Conservation (phyloP, 768 basidiomycete species). For the Harrya chromipes region DNA sequence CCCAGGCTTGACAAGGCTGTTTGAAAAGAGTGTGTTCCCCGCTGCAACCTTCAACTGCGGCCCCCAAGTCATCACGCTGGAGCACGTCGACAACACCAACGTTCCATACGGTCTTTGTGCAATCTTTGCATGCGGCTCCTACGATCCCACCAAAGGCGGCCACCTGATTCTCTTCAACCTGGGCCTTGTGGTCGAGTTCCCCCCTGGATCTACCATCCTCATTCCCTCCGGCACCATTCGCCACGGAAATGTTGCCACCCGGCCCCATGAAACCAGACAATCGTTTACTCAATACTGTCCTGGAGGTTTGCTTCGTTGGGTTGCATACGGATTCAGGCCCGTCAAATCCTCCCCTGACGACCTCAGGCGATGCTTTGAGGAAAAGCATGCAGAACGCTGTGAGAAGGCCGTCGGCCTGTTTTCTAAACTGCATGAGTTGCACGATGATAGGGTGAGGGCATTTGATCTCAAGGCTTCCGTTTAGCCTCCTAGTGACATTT, state of each 20-base stretch:
- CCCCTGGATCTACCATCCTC: background rate
- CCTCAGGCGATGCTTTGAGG: too few species aligned
- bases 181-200: background rate
- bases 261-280: background rate
- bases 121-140: slow-evolving; percentile 26
- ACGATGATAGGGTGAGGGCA: too few species aligned
- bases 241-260: background rate
- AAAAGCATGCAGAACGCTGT: too few species aligned
- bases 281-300: slow-evolving; percentile 7
- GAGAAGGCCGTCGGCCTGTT: too few species aligned
- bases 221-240: background rate
- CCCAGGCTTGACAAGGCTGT: background rate
- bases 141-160: background rate
- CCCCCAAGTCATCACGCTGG: background rate
- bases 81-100: slow-evolving; percentile 32
- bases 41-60: slow-evolving; percentile 33
- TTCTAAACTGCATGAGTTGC: too few species aligned
- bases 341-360: background rate
- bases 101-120: slow-evolving; percentile 32
- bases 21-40: slow-evolving; percentile 29
- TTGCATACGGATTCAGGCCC: background rate
- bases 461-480: too few species aligned
- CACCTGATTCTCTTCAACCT: slow-evolving; percentile 1
- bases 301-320: background rate
- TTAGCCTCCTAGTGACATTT: too few species aligned